phyloP scores from a whole-genome alignment of 768 basidiomycete species.

The Serpula lacrymans region DNA sequence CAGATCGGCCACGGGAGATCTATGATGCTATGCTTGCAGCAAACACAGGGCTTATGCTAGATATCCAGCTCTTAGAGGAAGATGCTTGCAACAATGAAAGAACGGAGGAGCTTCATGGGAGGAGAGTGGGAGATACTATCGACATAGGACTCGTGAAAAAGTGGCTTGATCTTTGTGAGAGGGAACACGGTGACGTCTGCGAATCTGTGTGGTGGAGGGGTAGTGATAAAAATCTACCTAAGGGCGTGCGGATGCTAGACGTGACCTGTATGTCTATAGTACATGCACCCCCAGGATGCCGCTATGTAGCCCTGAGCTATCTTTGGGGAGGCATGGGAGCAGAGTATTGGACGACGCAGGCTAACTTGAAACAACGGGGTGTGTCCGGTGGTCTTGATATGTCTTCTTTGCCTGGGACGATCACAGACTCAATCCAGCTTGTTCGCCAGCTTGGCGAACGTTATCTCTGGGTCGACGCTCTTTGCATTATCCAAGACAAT shows the following conservation, averaged over 20 bases:
- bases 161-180: constrained; percentile 16
- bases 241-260: constrained; percentile 3
- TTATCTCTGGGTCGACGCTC: constrained; percentile 15
- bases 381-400: constrained; percentile 8
- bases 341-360: constrained; percentile 4
- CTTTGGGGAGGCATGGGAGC: constrained; percentile 13
- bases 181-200: constrained; percentile 13
- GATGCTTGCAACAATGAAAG: constrained; percentile 13
- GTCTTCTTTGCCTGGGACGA: constrained; percentile 9
- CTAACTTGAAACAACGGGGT: constrained; percentile 4
- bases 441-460: constrained; percentile 10
- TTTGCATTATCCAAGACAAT: constrained; percentile 15
- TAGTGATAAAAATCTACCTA: background rate
- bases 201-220: background rate
- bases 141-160: constrained; percentile 11
- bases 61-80: constrained; percentile 16
- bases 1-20: constrained; percentile 9
- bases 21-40: background rate
- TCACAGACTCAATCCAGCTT: constrained; percentile 15
- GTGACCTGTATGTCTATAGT: constrained; percentile 2
- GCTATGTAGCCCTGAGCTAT: constrained; percentile 23
- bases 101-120: constrained; percentile 17
- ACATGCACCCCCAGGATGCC: constrained; percentile 13
- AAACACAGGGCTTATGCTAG: constrained; percentile 5
- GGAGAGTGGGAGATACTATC: constrained; percentile 10